Base-by-base conservation (phyloP, 2,329 filamentous ascomycete genomes). In the Thermothelomyces thermophilus region DNA sequence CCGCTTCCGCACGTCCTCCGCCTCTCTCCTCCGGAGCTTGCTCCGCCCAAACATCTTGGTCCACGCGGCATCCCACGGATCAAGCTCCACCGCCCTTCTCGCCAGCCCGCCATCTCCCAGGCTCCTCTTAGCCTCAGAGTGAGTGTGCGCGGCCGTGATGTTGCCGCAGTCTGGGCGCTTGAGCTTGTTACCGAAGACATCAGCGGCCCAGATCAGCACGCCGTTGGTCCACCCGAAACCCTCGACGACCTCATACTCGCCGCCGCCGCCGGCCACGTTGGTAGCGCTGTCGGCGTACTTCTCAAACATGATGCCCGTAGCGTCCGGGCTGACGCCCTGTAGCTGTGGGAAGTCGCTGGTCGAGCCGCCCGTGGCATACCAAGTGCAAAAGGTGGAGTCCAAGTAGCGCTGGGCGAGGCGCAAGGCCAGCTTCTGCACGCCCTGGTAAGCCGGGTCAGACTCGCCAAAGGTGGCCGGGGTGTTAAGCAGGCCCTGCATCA, bases 211-310 rank as follows among this genome's bases (percentile, higher is more conserved):
- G 46, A 86, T 77, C 26, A 86, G 63, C 46, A 85, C 81, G 26
- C 83, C 83, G 56, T 86, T 86, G 1, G 78, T 80, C 83, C 83
- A 86, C 6, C 82, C 83, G 57, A 86, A 86, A 1, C 83, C 82
- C 66, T 84, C 79, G 2, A 84, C 82, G 5, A 86, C 82, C 47
- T 77, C 74, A 62, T 86, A 86, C 69, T 86, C 83, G 56, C 83
- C 83, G 5, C 83, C 83, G 6, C 79, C 69, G 24, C 83, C 83
- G 1, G 77, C 79, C 0, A 73, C 75, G 54, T 83, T 82, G 40
- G 74, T 80, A 7, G 75, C 66, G 50, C 76, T 76, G 56, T 83
- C 79, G 11, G 70, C 71, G 61, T 86, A 86, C 70, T 86, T 86
- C 64, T 86, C 83, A 62, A 86, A 86, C 71, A 86, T 85, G 62